Evolutionary conservation across 257 asterid species (phyloP).

Genomic region (Gynochthodes officinalis): DNA sequence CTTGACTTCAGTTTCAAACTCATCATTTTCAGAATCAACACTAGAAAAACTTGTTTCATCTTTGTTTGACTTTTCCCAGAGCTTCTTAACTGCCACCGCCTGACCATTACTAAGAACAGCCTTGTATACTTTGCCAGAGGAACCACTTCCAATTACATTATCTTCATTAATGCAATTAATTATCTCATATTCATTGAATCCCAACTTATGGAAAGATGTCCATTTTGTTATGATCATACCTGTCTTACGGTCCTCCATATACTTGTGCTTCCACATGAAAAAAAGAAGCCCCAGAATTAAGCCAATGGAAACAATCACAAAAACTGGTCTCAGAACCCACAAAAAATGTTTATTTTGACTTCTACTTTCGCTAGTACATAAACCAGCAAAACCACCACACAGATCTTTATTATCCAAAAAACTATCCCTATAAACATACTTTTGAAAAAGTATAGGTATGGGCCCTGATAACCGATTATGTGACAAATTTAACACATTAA

Average conservation of each 20-base stretch:
- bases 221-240: conserved; percentile 49
- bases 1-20: conserved; percentile 65
- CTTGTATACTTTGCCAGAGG: conserved; percentile 75
- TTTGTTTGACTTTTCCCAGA: conserved; percentile 32
- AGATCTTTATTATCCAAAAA: conserved; percentile 72
- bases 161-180: conserved; percentile 51
- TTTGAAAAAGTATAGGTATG: conserved; percentile 49
- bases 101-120: conserved; percentile 62
- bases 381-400: conserved; percentile 36
- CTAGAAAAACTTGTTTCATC: conserved; percentile 21
- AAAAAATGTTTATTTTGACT: conserved; percentile 17
- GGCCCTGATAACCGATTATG: conserved; percentile 56
- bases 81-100: conserved; percentile 73
- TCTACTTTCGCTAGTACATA: conserved; percentile 26
- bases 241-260: conserved; percentile 23
- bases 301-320: conserved; percentile 30
- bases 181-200: conserved; percentile 61
- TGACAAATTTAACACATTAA: conserved; percentile 60
- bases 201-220: conserved; percentile 79
- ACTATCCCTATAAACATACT: conserved; percentile 46
- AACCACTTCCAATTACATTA: conserved; percentile 65
- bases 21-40: conserved; percentile 32
- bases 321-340: conserved; percentile 41
- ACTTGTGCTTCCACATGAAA: conserved; percentile 45
- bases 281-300: conserved; percentile 47